These are phyloP conservation scores for Neurospora sp. DNA, from an alignment of 495 filamentous ascomycete species.

Conservation along the genomic window DNA sequence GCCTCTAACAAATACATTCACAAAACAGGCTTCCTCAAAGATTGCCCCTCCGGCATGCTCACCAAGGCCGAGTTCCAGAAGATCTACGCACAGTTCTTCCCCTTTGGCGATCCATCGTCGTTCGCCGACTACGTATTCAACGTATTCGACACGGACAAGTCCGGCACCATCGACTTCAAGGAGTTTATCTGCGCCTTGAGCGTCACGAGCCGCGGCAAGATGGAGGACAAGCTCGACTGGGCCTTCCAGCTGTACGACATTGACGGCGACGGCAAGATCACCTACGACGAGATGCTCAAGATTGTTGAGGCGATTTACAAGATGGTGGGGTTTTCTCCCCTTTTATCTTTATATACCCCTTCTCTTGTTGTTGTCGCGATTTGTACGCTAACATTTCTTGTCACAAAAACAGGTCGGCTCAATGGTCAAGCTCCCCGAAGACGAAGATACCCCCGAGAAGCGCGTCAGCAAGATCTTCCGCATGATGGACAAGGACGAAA, in stretches of 20 bases:
- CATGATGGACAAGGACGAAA: slow-evolving; percentile 99
- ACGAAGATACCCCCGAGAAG: slow-evolving; percentile 98
- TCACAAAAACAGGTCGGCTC: slow-evolving; percentile 65
- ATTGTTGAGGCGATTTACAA: slow-evolving; percentile 99
- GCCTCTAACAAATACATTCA: not conserved
- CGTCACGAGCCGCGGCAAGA: slow-evolving; percentile 92
- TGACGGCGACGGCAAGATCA: slow-evolving; percentile 96
- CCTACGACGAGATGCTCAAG: slow-evolving; percentile 95
- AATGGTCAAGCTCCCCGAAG: slow-evolving; percentile 97
- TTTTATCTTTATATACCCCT: not conserved
- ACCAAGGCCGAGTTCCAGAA: slow-evolving; percentile 98
- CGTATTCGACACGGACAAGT: slow-evolving; percentile 95
- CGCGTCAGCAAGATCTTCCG: slow-evolving; percentile 96
- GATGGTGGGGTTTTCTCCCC: slow-evolving; percentile 56
- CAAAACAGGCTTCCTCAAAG: slow-evolving; percentile 81
- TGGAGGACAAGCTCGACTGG: slow-evolving; percentile 99
- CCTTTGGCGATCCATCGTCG: slow-evolving; percentile 90
- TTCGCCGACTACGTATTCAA: slow-evolving; percentile 99
- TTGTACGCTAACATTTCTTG: slow-evolving; percentile 8
- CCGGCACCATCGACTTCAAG: slow-evolving; percentile 97
- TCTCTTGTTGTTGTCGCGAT: not conserved
- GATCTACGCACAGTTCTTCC: slow-evolving; percentile 99
- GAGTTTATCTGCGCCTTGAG: slow-evolving; percentile 98
- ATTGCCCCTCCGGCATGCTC: slow-evolving; percentile 92
- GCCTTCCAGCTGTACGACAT: slow-evolving; percentile 99